Base-by-base conservation (phyloP, 1,139 yeast species). In the Kazachstania sp. region DNA sequence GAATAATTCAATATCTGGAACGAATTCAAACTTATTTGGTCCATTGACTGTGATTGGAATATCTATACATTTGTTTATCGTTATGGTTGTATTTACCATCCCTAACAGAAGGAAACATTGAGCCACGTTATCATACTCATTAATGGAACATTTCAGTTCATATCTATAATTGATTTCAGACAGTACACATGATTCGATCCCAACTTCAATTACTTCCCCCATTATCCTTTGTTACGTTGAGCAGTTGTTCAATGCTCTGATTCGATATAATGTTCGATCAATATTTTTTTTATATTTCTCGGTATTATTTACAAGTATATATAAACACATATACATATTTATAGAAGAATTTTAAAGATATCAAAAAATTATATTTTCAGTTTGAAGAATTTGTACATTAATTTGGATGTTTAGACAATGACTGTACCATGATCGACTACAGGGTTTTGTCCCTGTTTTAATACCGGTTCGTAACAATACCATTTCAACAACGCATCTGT, bases 401-500 rank as follows among this genome's bases (percentile, higher is more conserved):
- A 9, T 23, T 23, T 23, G 8, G 28, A 23, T 23, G 28, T 30
- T 61, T 55, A 71, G 44, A 71, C 72, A 51, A 71, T 64, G 19
- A 72, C 72, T 43, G 68, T 63, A 53, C 75, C 76, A 46, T 66
- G 71, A 54, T 71, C 76, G 48, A 72, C 59, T 34, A 68, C 63
- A 28, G 61, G 59, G 5, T 41, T 28, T 35, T 48, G 52, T 37
- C 64, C 63, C 49, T 64, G 62, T 41, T 61, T 69, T 51, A 75
- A 72, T 43, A 83, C 68, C 19, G 97, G 97, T 52, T 85, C 78
- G 68, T 90, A 92, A 62, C 94, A 77, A 70, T 92, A 92, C 82
- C 95, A 92, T 50, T 86, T 79, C 75, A 88, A 81, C 64, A 92
- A 78, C 29, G 97, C 92, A 66, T 85, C 85, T 43, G 88, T 94